Evolutionary conservation across 345 rosid genomes (phyloP).

Genomic region (Sonneratia alba): DNA sequence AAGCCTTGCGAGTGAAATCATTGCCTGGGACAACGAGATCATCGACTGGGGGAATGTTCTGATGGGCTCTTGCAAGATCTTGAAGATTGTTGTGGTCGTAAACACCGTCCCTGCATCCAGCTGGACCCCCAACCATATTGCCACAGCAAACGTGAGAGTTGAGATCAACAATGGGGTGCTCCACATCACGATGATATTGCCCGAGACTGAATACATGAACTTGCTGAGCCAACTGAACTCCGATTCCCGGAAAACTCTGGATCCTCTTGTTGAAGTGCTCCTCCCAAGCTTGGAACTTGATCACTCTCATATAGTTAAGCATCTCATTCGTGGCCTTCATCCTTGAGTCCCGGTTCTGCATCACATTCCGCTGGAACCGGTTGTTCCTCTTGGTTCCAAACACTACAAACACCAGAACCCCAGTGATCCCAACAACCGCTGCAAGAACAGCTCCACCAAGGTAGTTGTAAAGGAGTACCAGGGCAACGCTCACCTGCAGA

Average conservation of each 20-base stretch:
- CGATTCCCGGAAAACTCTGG: slow-evolving; percentile 48
- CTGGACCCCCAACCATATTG: slow-evolving; percentile 48
- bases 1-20: slow-evolving; percentile 73
- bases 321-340: slow-evolving; percentile 95
- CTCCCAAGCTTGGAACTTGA: slow-evolving; percentile 97
- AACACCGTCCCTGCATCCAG: slow-evolving; percentile 87
- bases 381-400: slow-evolving; percentile 61
- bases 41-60: slow-evolving; percentile 81
- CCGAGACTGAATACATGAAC: slow-evolving; percentile 64
- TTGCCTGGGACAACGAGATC: slow-evolving; percentile 91
- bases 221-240: slow-evolving; percentile 79
- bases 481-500: slow-evolving; percentile 53
- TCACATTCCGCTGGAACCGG: slow-evolving; percentile 48
- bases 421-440: slow-evolving; percentile 41
- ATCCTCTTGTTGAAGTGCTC: slow-evolving; percentile 81
- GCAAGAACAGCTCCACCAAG: slow-evolving; percentile 56
- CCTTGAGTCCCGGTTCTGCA: slow-evolving; percentile 71
- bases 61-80: slow-evolving; percentile 90
- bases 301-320: slow-evolving; percentile 87
- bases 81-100: slow-evolving; percentile 74
- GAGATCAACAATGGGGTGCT: slow-evolving; percentile 72
- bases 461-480: slow-evolving; percentile 53
- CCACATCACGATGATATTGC: slow-evolving; percentile 69
- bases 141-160: slow-evolving; percentile 64
- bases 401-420: slow-evolving; percentile 35